Evolutionary conservation across 2,329 filamentous ascomycete genomes (phyloP), one percentile per base, ranked within the genome.

Genomic region (Dactylellina haptotyla): DNA sequence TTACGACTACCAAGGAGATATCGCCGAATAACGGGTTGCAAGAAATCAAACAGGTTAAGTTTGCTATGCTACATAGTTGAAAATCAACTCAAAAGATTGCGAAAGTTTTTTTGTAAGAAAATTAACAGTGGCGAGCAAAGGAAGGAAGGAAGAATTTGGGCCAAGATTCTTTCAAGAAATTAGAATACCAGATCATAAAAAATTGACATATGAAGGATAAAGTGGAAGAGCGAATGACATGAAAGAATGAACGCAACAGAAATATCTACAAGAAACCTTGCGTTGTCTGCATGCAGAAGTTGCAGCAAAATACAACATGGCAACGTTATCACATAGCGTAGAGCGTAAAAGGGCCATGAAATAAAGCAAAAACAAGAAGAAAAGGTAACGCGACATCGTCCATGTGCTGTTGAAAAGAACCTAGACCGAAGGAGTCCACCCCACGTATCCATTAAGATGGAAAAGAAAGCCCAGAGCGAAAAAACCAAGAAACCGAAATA

Each of bases 281-380:
- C 61, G 69, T 73, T 73, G 69, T 66, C 53, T 54, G 66, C 58
- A 51, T 65, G 39, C 54, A 66, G 58, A 50, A n/a, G 16, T 23
- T 65, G 61, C 61, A 56, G 61, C 37, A 66, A 73, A 73, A 73
- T 73, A 65, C 69, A 73, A 73, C 69, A 62, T 72, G 54, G 46
- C 46, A 73, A 73, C 69, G 66, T 73, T 28, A 66, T 73, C 69
- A 61, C 61, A 73, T 73, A 73, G 53, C 61, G 57, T 26, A 54
- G 51, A 73, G 37, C 64, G 59, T 67, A 46, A 18, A 46, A 46
- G 23, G 12, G 41, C n/a, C n/a, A n/a, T n/a, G n/a, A n/a, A n/a
- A n/a, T 18, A 23, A 18, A 65, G 32, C 8, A 16, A 64, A 32
- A 3, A 61, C 53, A 23, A 59, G 18, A 59, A 57, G 32, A 59